Evolutionary conservation across 169 alveolate species (phyloP), one percentile per base, ranked within the genome.

Genomic region (Pseudocohnilembus persalinus): DNA sequence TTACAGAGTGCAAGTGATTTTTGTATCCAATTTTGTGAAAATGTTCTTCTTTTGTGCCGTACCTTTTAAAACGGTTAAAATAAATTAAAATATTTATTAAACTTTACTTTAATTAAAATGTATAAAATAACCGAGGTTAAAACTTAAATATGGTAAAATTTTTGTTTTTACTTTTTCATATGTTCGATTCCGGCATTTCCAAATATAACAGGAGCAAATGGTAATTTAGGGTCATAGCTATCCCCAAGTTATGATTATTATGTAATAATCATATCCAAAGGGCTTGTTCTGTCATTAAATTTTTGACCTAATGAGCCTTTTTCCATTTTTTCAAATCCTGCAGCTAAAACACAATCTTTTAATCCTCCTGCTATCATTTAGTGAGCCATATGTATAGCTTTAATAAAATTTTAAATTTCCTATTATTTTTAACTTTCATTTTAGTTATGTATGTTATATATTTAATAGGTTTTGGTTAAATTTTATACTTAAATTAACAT

Each of bases 171-270:
- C 88, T 90, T 88, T 77, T 94, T 84, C 95, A 92, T 92, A 74
- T 94, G 97, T 78, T 94, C 97, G 32, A 74, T 64, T 29, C 96
- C 97, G 26, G 97, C 97, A 84, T 92, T 91, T 15, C 97, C 97
- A 49, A 94, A 94, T 27, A 94, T 76, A 74, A 87, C 75, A 49
- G 96, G 94, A 78, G 97, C 96, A 74, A 88, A 87, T n/a, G 95
- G 96, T 15, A 89, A 84, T 32, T 89, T 84, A n/a, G 90, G 73
- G 76, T 77, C 35, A 27, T 49, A 20, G 68, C 90, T 92, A 64
- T 83, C 29, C 73, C 90, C 74, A 29, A 83, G 30, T 77, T 90
- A 92, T 0, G 78, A 32, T 35, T 89, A 84, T 49, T 81, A 64
- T 4, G 32, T 78, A 32, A 94, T 31, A 76, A 88, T 85, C 31